Percentiles rank a stretch among this genome's conserved stretches.
Evolutionary conservation across 495 filamentous ascomycete genomes (phyloP).

Genomic region (Neurospora sp.): DNA sequence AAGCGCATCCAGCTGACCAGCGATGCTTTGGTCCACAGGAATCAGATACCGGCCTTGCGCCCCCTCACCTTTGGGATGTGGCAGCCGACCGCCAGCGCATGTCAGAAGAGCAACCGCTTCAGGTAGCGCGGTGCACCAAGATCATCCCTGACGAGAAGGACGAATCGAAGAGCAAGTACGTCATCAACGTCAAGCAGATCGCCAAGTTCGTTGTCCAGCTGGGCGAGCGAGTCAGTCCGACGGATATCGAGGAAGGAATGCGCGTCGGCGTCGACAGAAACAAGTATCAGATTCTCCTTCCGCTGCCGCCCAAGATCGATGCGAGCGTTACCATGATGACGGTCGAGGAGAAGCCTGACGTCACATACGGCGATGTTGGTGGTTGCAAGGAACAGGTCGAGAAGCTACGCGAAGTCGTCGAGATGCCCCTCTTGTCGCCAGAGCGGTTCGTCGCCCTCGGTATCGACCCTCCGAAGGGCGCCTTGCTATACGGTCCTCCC

Average conservation of each 20-base stretch:
- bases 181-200: slow-evolving; percentile 99
- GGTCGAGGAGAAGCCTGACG: slow-evolving; percentile 98
- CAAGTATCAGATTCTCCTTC: slow-evolving; percentile 97
- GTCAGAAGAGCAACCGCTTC: slow-evolving; percentile 93
- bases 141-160: slow-evolving; percentile 98
- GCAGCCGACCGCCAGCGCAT: slow-evolving; percentile 96
- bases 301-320: slow-evolving; percentile 98
- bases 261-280: slow-evolving; percentile 95
- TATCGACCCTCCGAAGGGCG: slow-evolving; percentile 97
- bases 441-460: slow-evolving; percentile 95
- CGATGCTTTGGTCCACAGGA: slow-evolving; percentile 46
- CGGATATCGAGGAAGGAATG: slow-evolving; percentile 99
- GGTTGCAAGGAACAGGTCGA: slow-evolving; percentile 99
- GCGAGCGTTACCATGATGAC: slow-evolving; percentile 99
- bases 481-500: slow-evolving; percentile 90
- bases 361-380: slow-evolving; percentile 97
- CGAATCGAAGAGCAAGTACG: slow-evolving; percentile 97
- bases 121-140: slow-evolving; percentile 97
- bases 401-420: slow-evolving; percentile 95
- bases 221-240: slow-evolving; percentile 91
- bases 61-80: slow-evolving; percentile 97
- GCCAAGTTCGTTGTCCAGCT: slow-evolving; percentile 99
- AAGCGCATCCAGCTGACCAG: slow-evolving; percentile 1
- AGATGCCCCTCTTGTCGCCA: slow-evolving; percentile 93
- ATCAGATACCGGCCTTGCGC: slow-evolving; percentile 95